These are phyloP conservation scores for Chaetomium globosum DNA, from an alignment of 2,329 filamentous ascomycete genomes.

Conservation along the genomic window DNA sequence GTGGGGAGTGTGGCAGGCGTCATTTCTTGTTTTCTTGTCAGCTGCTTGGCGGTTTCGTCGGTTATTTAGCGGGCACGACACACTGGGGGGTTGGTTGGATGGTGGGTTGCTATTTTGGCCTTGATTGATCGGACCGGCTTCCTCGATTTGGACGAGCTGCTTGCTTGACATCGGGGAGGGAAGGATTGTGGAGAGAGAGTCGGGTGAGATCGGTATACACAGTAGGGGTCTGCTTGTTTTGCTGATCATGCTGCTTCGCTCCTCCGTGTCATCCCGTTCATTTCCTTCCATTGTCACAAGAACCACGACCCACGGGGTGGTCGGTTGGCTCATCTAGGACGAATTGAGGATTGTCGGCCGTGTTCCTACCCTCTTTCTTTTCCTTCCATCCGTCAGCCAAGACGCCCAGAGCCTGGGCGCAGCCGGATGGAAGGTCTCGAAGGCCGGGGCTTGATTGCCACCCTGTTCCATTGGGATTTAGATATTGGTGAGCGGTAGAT, in stretches of 20 bases:
- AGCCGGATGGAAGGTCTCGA: constrained; percentile 1
- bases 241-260: background rate
- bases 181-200: constrained; percentile 1
- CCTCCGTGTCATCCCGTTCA: background rate
- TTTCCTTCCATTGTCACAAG: background rate
- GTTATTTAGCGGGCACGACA: background rate
- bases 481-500: background rate
- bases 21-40: background rate
- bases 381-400: background rate
- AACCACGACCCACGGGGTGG: background rate
- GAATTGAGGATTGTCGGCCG: background rate
- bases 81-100: too few species aligned
- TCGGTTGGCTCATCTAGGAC: background rate
- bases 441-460: constrained; percentile 10
- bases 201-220: constrained; percentile 7
- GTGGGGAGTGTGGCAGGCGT: background rate
- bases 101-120: background rate
- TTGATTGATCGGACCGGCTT: constrained; percentile 3
- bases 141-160: constrained; percentile 12
- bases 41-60: background rate
- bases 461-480: background rate
- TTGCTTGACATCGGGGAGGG: background rate
- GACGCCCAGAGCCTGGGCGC: constrained; percentile 3
- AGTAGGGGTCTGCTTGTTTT: background rate
- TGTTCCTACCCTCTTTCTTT: background rate